These are phyloP conservation scores for Botrytis sinoallii DNA, from an alignment of 2,329 filamentous ascomycete genomes.

Conservation along the genomic window DNA sequence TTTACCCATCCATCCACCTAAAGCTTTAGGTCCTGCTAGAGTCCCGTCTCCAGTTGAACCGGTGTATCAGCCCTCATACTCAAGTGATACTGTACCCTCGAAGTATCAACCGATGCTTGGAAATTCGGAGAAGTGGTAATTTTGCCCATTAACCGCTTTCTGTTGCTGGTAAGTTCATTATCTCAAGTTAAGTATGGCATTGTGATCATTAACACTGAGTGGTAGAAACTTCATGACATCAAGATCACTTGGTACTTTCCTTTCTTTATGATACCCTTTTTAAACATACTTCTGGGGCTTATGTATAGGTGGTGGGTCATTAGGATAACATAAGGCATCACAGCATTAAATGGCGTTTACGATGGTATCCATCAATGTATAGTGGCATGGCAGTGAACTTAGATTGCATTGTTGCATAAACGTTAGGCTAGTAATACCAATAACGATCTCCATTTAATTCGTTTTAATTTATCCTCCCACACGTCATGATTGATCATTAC, in stretches of 20 bases:
- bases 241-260: conserved; percentile 1
- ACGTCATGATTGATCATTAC: conserved; percentile 21
- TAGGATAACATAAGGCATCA: not conserved
- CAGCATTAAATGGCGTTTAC: conserved; percentile 2
- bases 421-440: conserved; percentile 27
- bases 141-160: not conserved
- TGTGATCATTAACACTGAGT: not conserved
- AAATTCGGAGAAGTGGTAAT: conserved; percentile 14
- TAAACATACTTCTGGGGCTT: not conserved
- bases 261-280: conserved; percentile 18
- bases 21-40: conserved; percentile 4
- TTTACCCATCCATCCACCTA: conserved; percentile 12
- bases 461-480: conserved; percentile 17
- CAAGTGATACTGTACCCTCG: not conserved
- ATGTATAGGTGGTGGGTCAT: not conserved
- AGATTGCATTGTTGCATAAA: conserved; percentile 12
- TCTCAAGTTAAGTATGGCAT: not conserved
- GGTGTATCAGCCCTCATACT: conserved; percentile 2
- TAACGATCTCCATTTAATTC: conserved; percentile 23
- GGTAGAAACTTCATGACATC: not conserved
- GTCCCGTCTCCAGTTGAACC: not conserved
- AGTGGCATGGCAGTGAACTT: not conserved
- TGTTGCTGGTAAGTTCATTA: conserved; percentile 2
- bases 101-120: conserved; percentile 7
- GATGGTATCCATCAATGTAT: not conserved